A percentile compares a stretch with the other conserved stretches of the same genome.
These are phyloP conservation scores for Phytophthora rubi DNA, from an alignment of 352 stramenopile species.

Conservation along the genomic window DNA sequence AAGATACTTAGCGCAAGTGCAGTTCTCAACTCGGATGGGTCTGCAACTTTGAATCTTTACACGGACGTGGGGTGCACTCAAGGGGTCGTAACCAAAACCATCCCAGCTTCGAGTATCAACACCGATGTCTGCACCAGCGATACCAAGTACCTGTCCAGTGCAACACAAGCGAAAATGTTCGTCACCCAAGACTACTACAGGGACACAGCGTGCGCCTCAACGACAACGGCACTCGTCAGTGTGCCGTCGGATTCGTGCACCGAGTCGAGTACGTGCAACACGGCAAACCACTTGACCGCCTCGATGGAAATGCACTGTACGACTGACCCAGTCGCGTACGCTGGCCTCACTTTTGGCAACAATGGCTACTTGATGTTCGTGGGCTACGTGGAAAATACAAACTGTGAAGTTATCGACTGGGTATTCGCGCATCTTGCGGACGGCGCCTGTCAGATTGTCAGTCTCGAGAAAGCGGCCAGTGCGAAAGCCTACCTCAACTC, in stretches of 20 bases:
- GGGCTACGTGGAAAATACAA: constrained; percentile 9
- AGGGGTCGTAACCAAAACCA: not conserved
- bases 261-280: not conserved
- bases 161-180: constrained; percentile 3
- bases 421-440: constrained; percentile 4
- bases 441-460: constrained; percentile 5
- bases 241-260: constrained; percentile 5
- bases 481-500: constrained; percentile 9
- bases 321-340: not conserved
- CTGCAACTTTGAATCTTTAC: constrained; percentile 2
- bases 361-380: constrained; percentile 11
- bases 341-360: not conserved
- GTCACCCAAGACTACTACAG: constrained; percentile 4
- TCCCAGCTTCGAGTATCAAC: not conserved
- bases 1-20: not conserved
- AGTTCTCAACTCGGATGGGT: not conserved
- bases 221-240: not conserved
- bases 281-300: not conserved
- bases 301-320: constrained; percentile 10
- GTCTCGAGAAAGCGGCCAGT: constrained; percentile 6
- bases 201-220: not conserved
- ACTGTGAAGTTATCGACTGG: constrained; percentile 4
- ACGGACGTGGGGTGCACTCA: not conserved
- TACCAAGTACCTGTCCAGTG: constrained; percentile 1
- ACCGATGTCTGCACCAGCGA: not conserved